phyloP scores from a whole-genome alignment of 768 basidiomycete species.

The Kwoniella shandongensis region DNA sequence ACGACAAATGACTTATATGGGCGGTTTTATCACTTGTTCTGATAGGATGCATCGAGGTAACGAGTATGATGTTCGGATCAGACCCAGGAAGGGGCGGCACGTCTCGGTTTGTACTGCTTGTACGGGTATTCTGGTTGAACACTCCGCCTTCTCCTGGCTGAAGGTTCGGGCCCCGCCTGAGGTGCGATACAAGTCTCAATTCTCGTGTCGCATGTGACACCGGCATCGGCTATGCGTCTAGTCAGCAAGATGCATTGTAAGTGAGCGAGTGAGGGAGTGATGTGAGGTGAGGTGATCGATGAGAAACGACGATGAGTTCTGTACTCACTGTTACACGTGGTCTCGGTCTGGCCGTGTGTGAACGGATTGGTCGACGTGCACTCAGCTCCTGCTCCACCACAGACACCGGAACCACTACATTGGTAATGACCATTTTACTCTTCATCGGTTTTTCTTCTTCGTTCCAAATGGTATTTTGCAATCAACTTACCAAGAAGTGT shows the following conservation, averaged over 20 bases:
- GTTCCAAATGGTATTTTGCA: too few species aligned
- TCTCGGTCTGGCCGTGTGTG: background rate
- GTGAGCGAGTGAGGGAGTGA: background rate
- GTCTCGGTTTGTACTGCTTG: background rate
- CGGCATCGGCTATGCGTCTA: background rate
- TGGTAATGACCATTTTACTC: background rate
- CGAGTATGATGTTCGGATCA: too few species aligned
- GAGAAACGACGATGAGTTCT: too few species aligned
- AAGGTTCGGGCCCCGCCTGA: background rate
- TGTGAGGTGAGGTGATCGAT: too few species aligned
- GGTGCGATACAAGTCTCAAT: background rate
- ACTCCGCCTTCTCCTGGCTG: background rate
- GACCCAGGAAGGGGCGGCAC: too few species aligned
- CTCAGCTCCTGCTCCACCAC: background rate
- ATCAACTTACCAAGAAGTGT: background rate
- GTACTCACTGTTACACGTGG: constrained; percentile 3
- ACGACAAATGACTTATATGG: too few species aligned
- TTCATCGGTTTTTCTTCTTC: too few species aligned
- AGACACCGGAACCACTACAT: background rate
- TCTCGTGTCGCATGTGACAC: background rate
- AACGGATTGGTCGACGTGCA: background rate
- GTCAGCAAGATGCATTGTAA: too few species aligned
- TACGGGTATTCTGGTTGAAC: background rate
- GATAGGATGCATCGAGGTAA: too few species aligned
- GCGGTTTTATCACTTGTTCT: too few species aligned